These are phyloP conservation scores for Papiliotrema fonsecae DNA, from an alignment of 1,284 basidiomycete species.

Conservation along the genomic window DNA sequence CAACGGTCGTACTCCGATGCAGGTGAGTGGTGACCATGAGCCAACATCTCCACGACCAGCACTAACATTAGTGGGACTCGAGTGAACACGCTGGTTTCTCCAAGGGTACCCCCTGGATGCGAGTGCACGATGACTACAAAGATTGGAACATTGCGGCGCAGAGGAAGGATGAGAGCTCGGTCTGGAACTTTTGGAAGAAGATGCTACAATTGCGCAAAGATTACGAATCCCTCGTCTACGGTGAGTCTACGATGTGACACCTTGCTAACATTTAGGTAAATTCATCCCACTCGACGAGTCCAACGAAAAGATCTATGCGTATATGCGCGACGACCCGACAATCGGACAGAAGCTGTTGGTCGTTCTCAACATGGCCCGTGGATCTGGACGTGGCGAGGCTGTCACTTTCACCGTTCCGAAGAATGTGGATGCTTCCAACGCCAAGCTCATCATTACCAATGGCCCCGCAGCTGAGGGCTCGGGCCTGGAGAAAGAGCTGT, in stretches of 20 bases:
- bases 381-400: constrained; percentile 11
- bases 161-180: constrained; percentile 36
- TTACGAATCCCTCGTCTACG: constrained; percentile 40
- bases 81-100: constrained; percentile 62
- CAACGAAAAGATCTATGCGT: constrained; percentile 41
- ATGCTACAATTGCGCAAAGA: constrained; percentile 43
- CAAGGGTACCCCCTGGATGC: constrained; percentile 66
- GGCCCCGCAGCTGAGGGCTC: constrained; percentile 13
- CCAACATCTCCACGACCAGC: background rate
- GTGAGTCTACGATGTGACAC: constrained; percentile 15
- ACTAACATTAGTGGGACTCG: constrained; percentile 56
- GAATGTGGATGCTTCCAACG: constrained; percentile 15
- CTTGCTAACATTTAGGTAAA: constrained; percentile 9
- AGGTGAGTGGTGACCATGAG: constrained; percentile 13
- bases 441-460: constrained; percentile 27
- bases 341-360: constrained; percentile 26
- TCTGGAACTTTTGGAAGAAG: constrained; percentile 34
- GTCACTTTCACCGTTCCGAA: constrained; percentile 14
- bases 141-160: constrained; percentile 48
- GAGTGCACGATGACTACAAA: constrained; percentile 65
- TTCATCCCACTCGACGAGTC: constrained; percentile 40
- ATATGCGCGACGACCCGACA: constrained; percentile 33
- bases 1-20: constrained; percentile 35
- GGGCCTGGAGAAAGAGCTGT: constrained; percentile 11
- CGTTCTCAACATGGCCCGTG: constrained; percentile 37